These are phyloP conservation scores for Cladosporium sp. DNA, from an alignment of 2,329 filamentous ascomycete genomes.

Conservation along the genomic window DNA sequence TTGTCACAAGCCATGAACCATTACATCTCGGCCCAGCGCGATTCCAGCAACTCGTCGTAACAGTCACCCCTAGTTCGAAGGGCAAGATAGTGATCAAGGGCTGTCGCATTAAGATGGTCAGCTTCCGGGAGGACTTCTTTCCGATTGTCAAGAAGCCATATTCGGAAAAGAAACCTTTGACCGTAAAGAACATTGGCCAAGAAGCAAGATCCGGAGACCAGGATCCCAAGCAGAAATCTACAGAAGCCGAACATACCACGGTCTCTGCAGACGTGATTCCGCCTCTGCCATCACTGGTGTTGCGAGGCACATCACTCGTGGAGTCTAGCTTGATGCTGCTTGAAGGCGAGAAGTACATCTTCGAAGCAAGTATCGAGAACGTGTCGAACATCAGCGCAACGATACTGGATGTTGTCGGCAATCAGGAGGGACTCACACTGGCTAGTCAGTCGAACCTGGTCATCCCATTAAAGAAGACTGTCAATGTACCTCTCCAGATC, in stretches of 20 bases:
- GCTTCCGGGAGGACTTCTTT: slow-evolving; percentile 80
- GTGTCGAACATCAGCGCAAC: slow-evolving; percentile 59
- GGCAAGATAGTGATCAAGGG: slow-evolving; percentile 75
- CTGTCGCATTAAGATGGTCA: slow-evolving; percentile 74
- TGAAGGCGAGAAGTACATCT: slow-evolving; percentile 79
- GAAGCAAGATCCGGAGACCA: slow-evolving; percentile 7
- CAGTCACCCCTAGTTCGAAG: slow-evolving; percentile 64
- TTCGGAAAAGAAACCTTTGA: slow-evolving; percentile 67
- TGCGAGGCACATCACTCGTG: slow-evolving; percentile 74
- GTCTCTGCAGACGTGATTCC: slow-evolving; percentile 65
- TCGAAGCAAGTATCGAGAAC: slow-evolving; percentile 80
- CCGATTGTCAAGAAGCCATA: slow-evolving; percentile 78
- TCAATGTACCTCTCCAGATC: slow-evolving; percentile 79
- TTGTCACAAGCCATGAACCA: slow-evolving; percentile 65
- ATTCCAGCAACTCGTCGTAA: slow-evolving; percentile 74
- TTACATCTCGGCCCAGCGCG: slow-evolving; percentile 77
- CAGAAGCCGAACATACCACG: slow-evolving; percentile 20
- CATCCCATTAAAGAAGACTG: slow-evolving; percentile 41
- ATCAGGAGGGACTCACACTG: slow-evolving; percentile 20
- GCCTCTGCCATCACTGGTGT: slow-evolving; percentile 72
- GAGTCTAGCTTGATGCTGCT: slow-evolving; percentile 90
- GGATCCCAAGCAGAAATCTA: slow-evolving; percentile 1
- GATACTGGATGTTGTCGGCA: slow-evolving; percentile 49
- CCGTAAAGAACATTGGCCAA: slow-evolving; percentile 61
- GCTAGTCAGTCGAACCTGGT: background rate